These are phyloP conservation scores for Paxillus involutus DNA, from an alignment of 768 basidiomycete genomes.

Conservation along the genomic window DNA sequence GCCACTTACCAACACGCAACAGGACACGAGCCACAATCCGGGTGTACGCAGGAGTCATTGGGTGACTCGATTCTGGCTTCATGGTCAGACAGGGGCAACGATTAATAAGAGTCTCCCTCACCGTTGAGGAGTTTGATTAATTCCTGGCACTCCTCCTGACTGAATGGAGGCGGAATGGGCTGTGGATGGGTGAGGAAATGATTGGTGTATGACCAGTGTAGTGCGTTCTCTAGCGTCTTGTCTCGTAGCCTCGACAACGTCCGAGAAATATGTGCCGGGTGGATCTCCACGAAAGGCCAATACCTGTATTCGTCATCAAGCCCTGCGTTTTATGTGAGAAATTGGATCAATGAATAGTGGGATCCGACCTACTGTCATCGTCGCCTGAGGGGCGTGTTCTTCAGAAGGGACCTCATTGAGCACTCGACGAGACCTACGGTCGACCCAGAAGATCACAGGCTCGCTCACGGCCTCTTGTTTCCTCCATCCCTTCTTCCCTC, in stretches of 20 bases:
- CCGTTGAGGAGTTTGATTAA: constrained; percentile 56
- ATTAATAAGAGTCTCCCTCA: constrained; percentile 8
- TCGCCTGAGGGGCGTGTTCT: constrained; percentile 23
- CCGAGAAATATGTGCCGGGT: constrained; percentile 66
- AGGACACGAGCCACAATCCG: constrained; percentile 69
- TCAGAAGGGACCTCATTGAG: constrained; percentile 43
- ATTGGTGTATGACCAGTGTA: constrained; percentile 84
- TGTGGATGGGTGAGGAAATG: constrained; percentile 63
- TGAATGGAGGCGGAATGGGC: constrained; percentile 63
- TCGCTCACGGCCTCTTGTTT: constrained; percentile 30
- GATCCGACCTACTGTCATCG: constrained; percentile 40
- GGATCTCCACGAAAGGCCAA: constrained; percentile 78
- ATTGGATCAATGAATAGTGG: not conserved
- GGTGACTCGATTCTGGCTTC: constrained; percentile 17
- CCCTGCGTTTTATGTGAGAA: constrained; percentile 37
- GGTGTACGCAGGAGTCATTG: constrained; percentile 46
- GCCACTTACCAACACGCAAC: constrained; percentile 59
- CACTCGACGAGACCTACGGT: constrained; percentile 59
- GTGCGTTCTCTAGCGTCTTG: constrained; percentile 70
- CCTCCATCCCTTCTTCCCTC: constrained; percentile 27
- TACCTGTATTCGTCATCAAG: constrained; percentile 78
- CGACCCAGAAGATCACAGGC: constrained; percentile 58
- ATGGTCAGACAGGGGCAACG: not conserved
- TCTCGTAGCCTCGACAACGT: constrained; percentile 54
- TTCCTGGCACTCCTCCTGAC: constrained; percentile 76